Conservation (phyloP, 2,329 filamentous ascomycete genomes). For the Bretziella fagacearum region DNA sequence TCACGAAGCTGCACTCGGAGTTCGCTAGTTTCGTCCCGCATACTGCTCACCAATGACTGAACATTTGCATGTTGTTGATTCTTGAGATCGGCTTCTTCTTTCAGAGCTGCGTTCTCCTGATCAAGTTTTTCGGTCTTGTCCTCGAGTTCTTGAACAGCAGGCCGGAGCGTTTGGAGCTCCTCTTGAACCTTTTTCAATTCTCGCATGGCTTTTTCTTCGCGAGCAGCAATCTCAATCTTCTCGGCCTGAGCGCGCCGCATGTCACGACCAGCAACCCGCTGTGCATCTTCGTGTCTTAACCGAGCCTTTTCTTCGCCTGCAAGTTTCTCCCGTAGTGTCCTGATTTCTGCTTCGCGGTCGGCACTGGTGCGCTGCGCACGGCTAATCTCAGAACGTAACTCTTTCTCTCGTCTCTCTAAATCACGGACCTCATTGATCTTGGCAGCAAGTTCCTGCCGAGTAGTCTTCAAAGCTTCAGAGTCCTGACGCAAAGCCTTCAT, state of each 20-base stretch:
- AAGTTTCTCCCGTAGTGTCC: conserved; percentile 60
- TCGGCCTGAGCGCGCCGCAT: conserved; percentile 62
- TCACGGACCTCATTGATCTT: conserved; percentile 46
- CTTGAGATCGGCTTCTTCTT: conserved; percentile 72
- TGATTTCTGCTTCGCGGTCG: conserved; percentile 65
- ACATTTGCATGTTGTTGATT: conserved; percentile 70
- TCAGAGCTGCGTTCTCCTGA: conserved; percentile 48
- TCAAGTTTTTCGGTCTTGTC: conserved; percentile 52
- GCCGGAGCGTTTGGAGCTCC: conserved; percentile 51
- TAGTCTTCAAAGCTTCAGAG: conserved; percentile 52
- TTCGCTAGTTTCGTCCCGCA: conserved; percentile 84
- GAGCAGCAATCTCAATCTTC: conserved; percentile 59
- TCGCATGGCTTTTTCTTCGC: conserved; percentile 50
- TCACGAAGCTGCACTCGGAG: conserved; percentile 85
- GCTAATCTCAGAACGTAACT: conserved; percentile 57
- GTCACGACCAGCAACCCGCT: conserved; percentile 57
- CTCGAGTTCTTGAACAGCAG: conserved; percentile 49
- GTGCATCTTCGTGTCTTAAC: conserved; percentile 61
- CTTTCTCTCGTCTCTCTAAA: conserved; percentile 70
- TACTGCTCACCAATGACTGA: conserved; percentile 71
- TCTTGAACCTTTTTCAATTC: conserved; percentile 59
- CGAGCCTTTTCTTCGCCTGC: conserved; percentile 55
- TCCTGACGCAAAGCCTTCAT: conserved; percentile 64
- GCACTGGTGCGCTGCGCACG: conserved; percentile 50
- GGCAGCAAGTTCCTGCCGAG: conserved; percentile 54